Evolutionary conservation across 1,284 basidiomycete genomes (phyloP).

Genomic region (Leccinum variabile): DNA sequence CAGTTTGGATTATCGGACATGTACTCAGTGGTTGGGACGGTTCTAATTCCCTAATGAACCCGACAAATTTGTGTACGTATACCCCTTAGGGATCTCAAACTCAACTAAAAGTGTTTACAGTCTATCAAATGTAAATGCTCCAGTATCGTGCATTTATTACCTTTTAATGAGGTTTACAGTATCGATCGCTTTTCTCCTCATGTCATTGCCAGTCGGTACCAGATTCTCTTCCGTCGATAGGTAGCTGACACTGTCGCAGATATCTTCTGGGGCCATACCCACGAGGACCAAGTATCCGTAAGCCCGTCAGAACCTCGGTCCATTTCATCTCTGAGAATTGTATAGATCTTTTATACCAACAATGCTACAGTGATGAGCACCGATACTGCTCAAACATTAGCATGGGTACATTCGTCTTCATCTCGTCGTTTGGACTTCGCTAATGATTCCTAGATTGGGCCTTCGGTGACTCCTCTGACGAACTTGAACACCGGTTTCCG

Average conservation of each 20-base stretch:
- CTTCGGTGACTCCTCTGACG: constrained; percentile 70
- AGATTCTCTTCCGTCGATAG: neutral
- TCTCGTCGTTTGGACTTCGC: constrained; percentile 4
- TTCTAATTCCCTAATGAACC: constrained; percentile 55
- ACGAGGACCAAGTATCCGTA: constrained; percentile 78
- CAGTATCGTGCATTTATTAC: neutral
- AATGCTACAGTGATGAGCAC: constrained; percentile 64
- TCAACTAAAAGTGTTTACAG: constrained; percentile 35
- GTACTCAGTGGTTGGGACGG: constrained; percentile 80
- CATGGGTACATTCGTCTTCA: constrained; percentile 46
- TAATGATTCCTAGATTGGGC: constrained; percentile 48
- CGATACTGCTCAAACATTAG: constrained; percentile 53
- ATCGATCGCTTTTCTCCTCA: constrained; percentile 79
- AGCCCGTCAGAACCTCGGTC: constrained; percentile 20
- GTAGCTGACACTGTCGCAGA: constrained; percentile 38
- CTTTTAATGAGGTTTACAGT: constrained; percentile 38
- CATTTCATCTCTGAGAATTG: neutral
- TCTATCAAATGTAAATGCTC: constrained; percentile 66
- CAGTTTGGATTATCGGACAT: constrained; percentile 81
- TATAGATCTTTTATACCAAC: constrained; percentile 72
- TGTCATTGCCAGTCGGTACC: constrained; percentile 70
- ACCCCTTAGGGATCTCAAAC: neutral
- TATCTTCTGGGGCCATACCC: constrained; percentile 81
- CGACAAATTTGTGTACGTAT: constrained; percentile 67
- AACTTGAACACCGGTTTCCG: constrained; percentile 81